These are phyloP conservation scores for Polytolypa hystricis DNA, from an alignment of 2,329 filamentous ascomycete species.

Conservation along the genomic window DNA sequence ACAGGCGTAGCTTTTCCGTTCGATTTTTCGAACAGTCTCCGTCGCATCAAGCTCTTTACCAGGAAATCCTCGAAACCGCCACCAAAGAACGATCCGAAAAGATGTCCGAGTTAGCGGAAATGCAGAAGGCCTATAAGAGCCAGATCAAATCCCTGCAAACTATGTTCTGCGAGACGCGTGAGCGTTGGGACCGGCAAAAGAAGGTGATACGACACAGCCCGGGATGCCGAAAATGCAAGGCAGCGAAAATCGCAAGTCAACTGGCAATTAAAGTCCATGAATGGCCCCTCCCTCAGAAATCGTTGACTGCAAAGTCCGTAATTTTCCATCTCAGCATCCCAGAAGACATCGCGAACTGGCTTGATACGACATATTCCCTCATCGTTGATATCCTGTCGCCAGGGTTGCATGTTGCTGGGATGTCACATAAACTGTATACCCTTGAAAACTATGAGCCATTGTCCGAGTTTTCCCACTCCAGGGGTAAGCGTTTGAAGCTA, in stretches of 20 bases:
- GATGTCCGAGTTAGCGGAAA: conserved; percentile 20
- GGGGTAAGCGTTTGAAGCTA: not conserved
- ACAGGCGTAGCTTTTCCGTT: conserved; percentile 33
- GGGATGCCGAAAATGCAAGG: not conserved
- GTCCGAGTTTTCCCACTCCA: conserved; percentile 1
- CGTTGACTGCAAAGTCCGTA: not conserved
- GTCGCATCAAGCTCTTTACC: conserved; percentile 26
- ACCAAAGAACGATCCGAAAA: conserved; percentile 19
- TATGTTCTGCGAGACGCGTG: not conserved
- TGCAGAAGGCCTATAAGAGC: conserved; percentile 12
- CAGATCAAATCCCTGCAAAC: not conserved
- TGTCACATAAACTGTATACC: not conserved
- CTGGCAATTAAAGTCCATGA: not conserved
- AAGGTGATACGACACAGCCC: not conserved
- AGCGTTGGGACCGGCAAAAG: not conserved
- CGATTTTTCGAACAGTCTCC: conserved; percentile 37
- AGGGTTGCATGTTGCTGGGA: not conserved
- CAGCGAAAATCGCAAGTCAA: too few relatives aligned
- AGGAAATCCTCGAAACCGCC: conserved; percentile 32
- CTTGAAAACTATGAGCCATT: conserved; percentile 4
- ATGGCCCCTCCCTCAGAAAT: not conserved
- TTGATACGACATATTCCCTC: conserved; percentile 35
- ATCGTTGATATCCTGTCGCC: not conserved
- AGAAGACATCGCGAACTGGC: conserved; percentile 34
- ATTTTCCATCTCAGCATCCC: conserved; percentile 28